Conservation (phyloP, 345 rosid species). For the Eutrema heterophyllum region DNA sequence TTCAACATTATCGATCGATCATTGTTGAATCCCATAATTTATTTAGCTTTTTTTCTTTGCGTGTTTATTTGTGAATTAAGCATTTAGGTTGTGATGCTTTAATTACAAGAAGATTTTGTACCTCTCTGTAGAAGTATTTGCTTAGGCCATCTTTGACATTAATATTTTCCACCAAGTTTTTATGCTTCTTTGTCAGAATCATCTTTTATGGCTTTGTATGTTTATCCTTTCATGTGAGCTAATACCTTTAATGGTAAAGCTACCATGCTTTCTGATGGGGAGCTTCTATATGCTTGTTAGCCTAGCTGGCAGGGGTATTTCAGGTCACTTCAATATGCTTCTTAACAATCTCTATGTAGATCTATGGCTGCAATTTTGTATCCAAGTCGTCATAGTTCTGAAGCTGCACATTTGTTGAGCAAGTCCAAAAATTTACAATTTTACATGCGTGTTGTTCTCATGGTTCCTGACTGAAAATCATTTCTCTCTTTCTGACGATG, state of each 20-base stretch:
- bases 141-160: background rate
- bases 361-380: background rate
- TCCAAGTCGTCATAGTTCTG: background rate
- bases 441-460: background rate
- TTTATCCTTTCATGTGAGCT: background rate
- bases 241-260: background rate
- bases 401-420: slow-evolving; percentile 1
- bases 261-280: background rate
- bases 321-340: background rate
- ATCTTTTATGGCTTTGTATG: background rate
- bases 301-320: background rate
- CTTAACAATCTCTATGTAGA: background rate
- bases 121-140: background rate
- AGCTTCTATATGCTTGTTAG: background rate
- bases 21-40: background rate
- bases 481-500: slow-evolving; percentile 2
- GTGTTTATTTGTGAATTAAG: background rate
- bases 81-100: background rate
- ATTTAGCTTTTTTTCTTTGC: background rate
- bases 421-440: background rate
- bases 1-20: background rate
- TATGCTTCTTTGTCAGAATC: background rate
- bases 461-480: background rate
- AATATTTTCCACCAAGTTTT: background rate
- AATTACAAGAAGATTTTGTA: background rate